Base-by-base conservation (phyloP, 768 basidiomycete genomes). In the Pisolithus microcarpus region DNA sequence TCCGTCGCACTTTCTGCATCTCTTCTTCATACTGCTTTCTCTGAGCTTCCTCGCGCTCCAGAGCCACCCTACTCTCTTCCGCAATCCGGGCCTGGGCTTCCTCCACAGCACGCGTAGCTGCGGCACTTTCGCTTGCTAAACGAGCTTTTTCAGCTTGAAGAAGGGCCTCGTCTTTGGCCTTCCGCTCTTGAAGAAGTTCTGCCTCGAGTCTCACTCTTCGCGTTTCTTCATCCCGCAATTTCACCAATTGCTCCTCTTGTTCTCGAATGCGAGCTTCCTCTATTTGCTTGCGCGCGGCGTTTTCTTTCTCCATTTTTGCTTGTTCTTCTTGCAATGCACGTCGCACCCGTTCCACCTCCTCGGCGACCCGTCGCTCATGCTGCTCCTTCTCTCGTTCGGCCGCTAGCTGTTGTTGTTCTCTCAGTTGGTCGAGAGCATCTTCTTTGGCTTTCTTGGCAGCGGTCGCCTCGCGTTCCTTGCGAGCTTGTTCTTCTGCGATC, bases 171-270 rank as follows among this genome's bases (percentile, higher is more conserved):
- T 57, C 43, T 43, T 58, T 66, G 34, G 49, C 52, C 48, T 49
- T 59, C 7, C 54, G 61, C 28, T 63, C 50, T 28, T 58, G 59
- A 7, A 49, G 45, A 46, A 69, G 61, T 44, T 67, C 59, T 10
- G 61, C 61, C 30, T 67, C 61, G 42, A 67, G 50, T 24, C 39
- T 46, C 24, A 38, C 23, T 42, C 66, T 58, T 11, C 50, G 65
- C 8, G 52, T 49, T 52, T 67, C 68, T 36, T 68, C 68, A 37
- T 68, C 65, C 7, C 47, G 62, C 26, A 67, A 53, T 36, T 28
- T 61, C 50, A 59, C 55, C 28, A 56, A 59, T 26, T 65, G 53
- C 36, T 68, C 66, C 30, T 61, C 62, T 5, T 63, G 52, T 15
- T 59, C 49, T 42, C 40, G 65, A 38, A 63, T 49, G 30, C 62